phyloP scores from a whole-genome alignment of 139 green algal genomes.

The Bryopsis sp. region DNA sequence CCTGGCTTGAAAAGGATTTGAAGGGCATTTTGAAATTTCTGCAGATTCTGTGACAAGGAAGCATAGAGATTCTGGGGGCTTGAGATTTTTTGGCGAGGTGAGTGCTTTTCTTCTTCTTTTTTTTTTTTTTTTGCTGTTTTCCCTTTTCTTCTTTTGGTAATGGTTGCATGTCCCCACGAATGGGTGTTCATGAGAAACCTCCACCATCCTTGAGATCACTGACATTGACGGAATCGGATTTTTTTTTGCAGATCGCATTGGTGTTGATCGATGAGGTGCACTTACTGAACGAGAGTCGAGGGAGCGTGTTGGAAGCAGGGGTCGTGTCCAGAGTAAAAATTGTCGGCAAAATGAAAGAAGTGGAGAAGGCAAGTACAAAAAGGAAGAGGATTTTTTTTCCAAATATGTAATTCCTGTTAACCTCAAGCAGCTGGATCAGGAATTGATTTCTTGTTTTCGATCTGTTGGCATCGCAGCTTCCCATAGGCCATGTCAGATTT shows the following conservation, averaged over 20 bases:
- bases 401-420: too few relatives aligned
- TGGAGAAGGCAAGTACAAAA: constrained; percentile 34
- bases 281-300: constrained; percentile 69
- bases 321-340: constrained; percentile 72
- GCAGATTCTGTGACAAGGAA: constrained; percentile 51
- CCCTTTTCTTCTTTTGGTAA: too few relatives aligned
- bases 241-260: constrained; percentile 50
- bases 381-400: too few relatives aligned
- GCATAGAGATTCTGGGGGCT: constrained; percentile 36
- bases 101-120: constrained; percentile 17
- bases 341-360: constrained; percentile 38
- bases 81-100: constrained; percentile 56
- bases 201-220: too few relatives aligned
- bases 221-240: too few relatives aligned
- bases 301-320: constrained; percentile 68
- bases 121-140: background rate
- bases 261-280: constrained; percentile 92
- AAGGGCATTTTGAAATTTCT: background rate
- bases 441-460: too few relatives aligned
- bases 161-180: too few relatives aligned
- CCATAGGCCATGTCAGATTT: constrained; percentile 61
- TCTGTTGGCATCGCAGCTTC: too few relatives aligned
- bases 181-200: too few relatives aligned
- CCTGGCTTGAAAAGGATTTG: background rate
- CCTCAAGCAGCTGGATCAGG: too few relatives aligned